These are phyloP conservation scores for Tylopilus balloui DNA, from an alignment of 768 basidiomycete species.

Conservation along the genomic window DNA sequence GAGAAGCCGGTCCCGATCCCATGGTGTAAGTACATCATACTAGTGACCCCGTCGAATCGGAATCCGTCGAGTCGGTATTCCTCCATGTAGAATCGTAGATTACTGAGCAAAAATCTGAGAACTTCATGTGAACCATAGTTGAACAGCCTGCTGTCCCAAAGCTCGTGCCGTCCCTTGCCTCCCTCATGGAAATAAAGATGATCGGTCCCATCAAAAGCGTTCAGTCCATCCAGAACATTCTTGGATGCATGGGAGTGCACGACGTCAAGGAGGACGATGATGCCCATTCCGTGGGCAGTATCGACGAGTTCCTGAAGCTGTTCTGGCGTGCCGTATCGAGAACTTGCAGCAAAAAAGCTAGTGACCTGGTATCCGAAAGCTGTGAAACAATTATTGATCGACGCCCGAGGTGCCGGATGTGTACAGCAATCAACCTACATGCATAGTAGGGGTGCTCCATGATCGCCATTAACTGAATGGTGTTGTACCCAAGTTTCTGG, in stretches of 20 bases:
- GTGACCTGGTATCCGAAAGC: conserved; percentile 99
- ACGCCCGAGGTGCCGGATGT: neutral
- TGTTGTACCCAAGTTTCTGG: conserved; percentile 89
- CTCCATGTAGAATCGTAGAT: conserved; percentile 93
- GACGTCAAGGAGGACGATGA: conserved; percentile 91
- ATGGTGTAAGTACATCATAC: conserved; percentile 99
- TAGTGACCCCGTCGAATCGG: conserved; percentile 97
- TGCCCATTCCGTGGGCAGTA: conserved; percentile 88
- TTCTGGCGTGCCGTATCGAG: conserved; percentile 93
- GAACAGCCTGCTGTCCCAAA: conserved; percentile 97
- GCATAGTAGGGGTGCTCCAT: conserved; percentile 99
- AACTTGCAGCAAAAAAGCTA: conserved; percentile 94
- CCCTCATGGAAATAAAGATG: conserved; percentile 98
- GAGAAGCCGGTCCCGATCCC: conserved; percentile 98
- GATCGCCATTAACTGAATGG: conserved; percentile 96
- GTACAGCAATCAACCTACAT: conserved; percentile 64
- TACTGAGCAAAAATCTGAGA: conserved; percentile 89
- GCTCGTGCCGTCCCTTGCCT: conserved; percentile 82
- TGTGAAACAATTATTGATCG: conserved; percentile 28
- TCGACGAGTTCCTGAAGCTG: conserved; percentile 95
- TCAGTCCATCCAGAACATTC: conserved; percentile 93
- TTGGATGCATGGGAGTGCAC: conserved; percentile 99
- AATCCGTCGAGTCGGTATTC: conserved; percentile 96
- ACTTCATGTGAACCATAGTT: conserved; percentile 97
- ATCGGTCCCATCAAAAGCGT: conserved; percentile 95